Evolutionary conservation across 495 filamentous ascomycete species (phyloP).

Genomic region (Baudoinia panamericana): DNA sequence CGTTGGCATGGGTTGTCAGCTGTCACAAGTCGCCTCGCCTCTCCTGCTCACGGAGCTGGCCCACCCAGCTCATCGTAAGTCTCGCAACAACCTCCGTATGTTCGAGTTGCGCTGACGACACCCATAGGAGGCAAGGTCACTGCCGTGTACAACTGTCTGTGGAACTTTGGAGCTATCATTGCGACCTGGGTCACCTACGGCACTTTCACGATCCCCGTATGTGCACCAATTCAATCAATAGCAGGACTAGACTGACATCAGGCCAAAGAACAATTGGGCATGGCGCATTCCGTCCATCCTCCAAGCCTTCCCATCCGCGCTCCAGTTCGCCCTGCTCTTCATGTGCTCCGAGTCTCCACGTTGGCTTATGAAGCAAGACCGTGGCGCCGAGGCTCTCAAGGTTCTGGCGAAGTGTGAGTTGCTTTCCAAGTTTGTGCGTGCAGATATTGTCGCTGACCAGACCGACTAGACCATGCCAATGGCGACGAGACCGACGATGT

Average conservation of each 20-base stretch:
- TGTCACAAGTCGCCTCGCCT: slow-evolving; percentile 26
- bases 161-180: slow-evolving; percentile 32
- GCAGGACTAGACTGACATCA: too few relatives aligned
- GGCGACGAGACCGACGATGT: slow-evolving; percentile 41
- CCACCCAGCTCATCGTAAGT: slow-evolving; percentile 32
- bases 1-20: slow-evolving; percentile 47
- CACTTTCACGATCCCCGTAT: slow-evolving; percentile 31
- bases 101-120: too few relatives aligned
- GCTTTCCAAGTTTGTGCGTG: not conserved
- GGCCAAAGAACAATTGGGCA: slow-evolving; percentile 35
- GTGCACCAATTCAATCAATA: too few relatives aligned
- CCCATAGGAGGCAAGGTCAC: slow-evolving; percentile 32
- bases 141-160: slow-evolving; percentile 33
- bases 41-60: slow-evolving; percentile 30
- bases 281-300: slow-evolving; percentile 38
- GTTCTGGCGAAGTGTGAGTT: slow-evolving; percentile 12
- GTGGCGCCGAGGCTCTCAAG: slow-evolving; percentile 21
- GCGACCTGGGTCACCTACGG: slow-evolving; percentile 33
- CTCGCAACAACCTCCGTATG: too few relatives aligned
- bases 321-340: slow-evolving; percentile 38
- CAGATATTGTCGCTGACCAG: not conserved
- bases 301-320: slow-evolving; percentile 33
- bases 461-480: slow-evolving; percentile 36
- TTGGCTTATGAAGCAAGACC: slow-evolving; percentile 18
- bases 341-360: slow-evolving; percentile 21